Evolutionary conservation across 345 rosid species (phyloP).

Genomic region (Bruguiera gymnorhiza): DNA sequence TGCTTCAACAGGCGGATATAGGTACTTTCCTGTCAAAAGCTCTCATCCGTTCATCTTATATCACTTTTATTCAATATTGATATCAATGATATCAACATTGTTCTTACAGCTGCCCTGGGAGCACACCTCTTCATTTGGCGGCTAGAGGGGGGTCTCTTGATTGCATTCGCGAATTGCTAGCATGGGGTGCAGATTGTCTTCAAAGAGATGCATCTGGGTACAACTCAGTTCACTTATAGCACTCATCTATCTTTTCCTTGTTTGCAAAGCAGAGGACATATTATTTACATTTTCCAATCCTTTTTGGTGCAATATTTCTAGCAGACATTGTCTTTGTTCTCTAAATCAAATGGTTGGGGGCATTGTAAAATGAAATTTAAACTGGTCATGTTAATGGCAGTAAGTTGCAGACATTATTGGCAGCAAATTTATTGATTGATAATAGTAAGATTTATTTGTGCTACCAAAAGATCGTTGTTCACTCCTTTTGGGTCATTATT

Average conservation of each 20-base stretch:
- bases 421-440: too few species aligned
- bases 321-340: too few species aligned
- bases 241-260: too few species aligned
- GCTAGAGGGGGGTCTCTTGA: slow-evolving; percentile 98
- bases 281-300: neutral
- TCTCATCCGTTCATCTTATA: neutral
- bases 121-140: slow-evolving; percentile 98
- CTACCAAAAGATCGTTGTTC: neutral
- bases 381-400: neutral
- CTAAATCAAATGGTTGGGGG: neutral
- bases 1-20: slow-evolving; percentile 85
- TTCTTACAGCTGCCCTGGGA: slow-evolving; percentile 68
- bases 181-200: slow-evolving; percentile 97
- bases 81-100: neutral
- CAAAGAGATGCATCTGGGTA: slow-evolving; percentile 97
- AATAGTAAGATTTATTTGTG: neutral
- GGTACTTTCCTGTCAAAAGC: slow-evolving; percentile 46
- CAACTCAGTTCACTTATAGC: neutral
- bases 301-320: too few species aligned
- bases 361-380: neutral
- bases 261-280: neutral
- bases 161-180: slow-evolving; percentile 81
- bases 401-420: too few species aligned
- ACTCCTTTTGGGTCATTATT: too few species aligned
- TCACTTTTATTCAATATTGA: slow-evolving; percentile 15